phyloP scores from a whole-genome alignment of 495 filamentous ascomycete genomes.

The Penicillium manginii region DNA sequence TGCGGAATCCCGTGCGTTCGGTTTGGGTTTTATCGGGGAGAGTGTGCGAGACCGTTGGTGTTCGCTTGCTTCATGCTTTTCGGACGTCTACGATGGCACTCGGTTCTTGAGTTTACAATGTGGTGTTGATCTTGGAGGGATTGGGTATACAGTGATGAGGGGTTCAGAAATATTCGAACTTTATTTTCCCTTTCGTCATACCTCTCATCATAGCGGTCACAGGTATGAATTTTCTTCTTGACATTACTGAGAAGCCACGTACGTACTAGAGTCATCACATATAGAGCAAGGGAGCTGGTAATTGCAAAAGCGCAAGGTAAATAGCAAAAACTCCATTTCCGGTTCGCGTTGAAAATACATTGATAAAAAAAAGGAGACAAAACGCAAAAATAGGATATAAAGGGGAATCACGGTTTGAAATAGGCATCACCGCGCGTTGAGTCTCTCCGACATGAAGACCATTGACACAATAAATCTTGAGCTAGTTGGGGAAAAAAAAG shows the following conservation, averaged over 20 bases:
- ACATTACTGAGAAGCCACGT: too few relatives aligned
- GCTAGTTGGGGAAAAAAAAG: not conserved
- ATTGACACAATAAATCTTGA: not conserved
- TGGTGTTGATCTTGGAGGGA: not conserved
- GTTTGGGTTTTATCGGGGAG: not conserved
- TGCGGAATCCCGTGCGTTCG: not conserved
- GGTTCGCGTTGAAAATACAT: conserved; percentile 34
- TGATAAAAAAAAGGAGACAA: conserved; percentile 19
- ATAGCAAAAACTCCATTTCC: conserved; percentile 33
- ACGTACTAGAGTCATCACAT: too few relatives aligned
- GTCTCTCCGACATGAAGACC: not conserved
- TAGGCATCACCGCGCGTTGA: too few relatives aligned
- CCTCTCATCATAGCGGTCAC: too few relatives aligned
- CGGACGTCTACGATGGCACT: conserved; percentile 1
- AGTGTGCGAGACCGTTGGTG: not conserved
- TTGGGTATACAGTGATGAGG: not conserved
- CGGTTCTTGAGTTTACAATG: not conserved
- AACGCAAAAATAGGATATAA: too few relatives aligned
- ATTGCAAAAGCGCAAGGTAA: conserved; percentile 22
- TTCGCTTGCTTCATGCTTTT: not conserved
- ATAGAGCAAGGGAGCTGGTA: conserved; percentile 16
- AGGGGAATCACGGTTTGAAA: too few relatives aligned
- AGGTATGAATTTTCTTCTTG: too few relatives aligned
- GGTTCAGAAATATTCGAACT: not conserved
- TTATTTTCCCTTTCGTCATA: not conserved